These are phyloP conservation scores for Glaciozyma antarctica DNA, from an alignment of 768 basidiomycete species.

Conservation along the genomic window DNA sequence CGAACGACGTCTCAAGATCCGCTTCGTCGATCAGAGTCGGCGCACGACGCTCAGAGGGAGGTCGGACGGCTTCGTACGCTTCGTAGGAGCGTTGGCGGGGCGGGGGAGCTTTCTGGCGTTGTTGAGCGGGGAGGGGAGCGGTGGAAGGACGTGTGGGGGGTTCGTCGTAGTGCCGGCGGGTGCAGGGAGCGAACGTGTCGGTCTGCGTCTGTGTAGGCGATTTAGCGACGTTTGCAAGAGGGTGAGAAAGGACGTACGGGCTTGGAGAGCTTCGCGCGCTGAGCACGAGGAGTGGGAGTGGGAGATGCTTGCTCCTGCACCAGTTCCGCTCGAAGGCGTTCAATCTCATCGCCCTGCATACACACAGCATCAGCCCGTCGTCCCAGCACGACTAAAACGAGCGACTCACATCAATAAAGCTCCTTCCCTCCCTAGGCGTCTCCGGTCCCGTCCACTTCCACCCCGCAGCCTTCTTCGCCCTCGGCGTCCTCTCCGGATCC, in stretches of 20 bases:
- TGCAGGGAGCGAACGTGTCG: neutral
- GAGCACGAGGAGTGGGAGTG: neutral
- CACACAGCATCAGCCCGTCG: neutral
- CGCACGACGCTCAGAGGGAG: neutral
- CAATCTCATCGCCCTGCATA: conserved; percentile 12
- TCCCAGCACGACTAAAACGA: neutral
- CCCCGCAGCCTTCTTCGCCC: conserved; percentile 6
- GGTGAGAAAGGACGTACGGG: neutral
- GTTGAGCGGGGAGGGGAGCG: conserved; percentile 1
- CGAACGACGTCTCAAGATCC: neutral
- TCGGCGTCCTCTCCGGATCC: conserved; percentile 11
- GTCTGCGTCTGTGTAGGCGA: neutral
- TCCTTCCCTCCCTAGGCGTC: conserved; percentile 28
- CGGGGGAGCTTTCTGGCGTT: neutral
- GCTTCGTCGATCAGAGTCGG: neutral
- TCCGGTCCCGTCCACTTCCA: conserved; percentile 31
- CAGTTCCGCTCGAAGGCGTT: conserved; percentile 1
- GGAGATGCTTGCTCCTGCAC: neutral
- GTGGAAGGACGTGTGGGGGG: neutral
- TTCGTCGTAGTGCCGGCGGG: neutral
- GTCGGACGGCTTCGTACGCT: neutral
- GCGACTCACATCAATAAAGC: conserved; percentile 11
- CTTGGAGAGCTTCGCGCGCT: neutral
- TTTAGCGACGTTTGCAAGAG: neutral
- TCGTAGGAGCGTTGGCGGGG: conserved; percentile 1